Base-by-base conservation (phyloP, 495 filamentous ascomycete species). In the Podospora tetraspora region DNA sequence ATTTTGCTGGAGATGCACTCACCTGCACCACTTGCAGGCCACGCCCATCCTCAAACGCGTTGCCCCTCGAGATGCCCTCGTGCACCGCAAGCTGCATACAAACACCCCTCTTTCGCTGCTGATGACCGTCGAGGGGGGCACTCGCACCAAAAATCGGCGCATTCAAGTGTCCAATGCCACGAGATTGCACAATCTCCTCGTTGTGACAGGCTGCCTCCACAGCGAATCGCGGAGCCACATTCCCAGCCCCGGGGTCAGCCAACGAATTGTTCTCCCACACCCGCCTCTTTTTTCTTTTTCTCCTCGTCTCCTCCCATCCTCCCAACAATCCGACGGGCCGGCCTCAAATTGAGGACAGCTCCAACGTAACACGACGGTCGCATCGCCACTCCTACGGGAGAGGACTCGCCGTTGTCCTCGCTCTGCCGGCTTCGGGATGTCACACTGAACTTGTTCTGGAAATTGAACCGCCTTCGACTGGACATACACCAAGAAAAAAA, bases 161-260 rank as follows among this genome's bases (percentile, higher is more conserved):
- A 52, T 52, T 34, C 19, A 12, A 52, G 16, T 8, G 63, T 61
- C 76, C 76, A 78, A 78, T 78, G 27, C 72, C 43, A 71, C 59
- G 58, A 69, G 66, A 66, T 73, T 73, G 68, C 66, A 60, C 70
- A 68, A 68, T 72, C 71, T 72, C 68, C 24, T 64, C 67, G 58
- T 62, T 72, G 67, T 75, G 73, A 76, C 70, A 75, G 74, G 76
- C 65, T 71, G 69, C 70, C 24, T 57, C 4, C 65, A 52, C 67
- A 73, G 73, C 74, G 73, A 78, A 78, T 78, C 74, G 72, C 71
- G 74, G 71, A 71, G 70, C 37, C 27, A 25, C 61, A 65, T 63
- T 8, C 19, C 27, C 25, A 64, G 57, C 61, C 74, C 71, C 66
- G 70, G 62, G 60, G 60, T 30, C 13, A 23, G 64, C 69, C 71